A percentile compares a stretch with the other conserved stretches of the same genome.
phyloP scores from a whole-genome alignment of 345 rosid genomes.

The Citrus maxima region DNA sequence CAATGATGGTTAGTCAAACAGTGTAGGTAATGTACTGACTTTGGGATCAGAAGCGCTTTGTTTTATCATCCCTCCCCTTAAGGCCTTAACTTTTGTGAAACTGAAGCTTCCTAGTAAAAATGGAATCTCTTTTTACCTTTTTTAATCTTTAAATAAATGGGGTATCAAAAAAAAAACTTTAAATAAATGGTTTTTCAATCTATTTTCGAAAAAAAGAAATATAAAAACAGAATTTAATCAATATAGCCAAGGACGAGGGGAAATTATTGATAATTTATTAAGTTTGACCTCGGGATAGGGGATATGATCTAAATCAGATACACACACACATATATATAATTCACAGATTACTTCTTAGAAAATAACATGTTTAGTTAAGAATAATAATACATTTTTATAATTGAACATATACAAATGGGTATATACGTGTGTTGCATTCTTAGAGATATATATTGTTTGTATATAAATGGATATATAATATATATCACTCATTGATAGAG shows the following conservation, averaged over 20 bases:
- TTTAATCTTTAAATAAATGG: background rate
- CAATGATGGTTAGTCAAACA: background rate
- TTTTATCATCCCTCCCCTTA: background rate
- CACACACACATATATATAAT: background rate
- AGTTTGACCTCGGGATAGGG: background rate
- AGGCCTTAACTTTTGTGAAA: conserved; percentile 5
- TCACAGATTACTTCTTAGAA: background rate
- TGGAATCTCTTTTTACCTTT: background rate
- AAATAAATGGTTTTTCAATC: background rate
- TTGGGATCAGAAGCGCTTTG: background rate
- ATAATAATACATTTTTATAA: too few relatives aligned
- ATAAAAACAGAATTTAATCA: background rate
- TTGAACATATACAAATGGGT: too few relatives aligned
- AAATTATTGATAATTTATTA: background rate
- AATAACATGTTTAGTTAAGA: too few relatives aligned
- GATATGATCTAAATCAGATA: background rate
- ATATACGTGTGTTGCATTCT: too few relatives aligned
- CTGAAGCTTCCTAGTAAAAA: conserved; percentile 9
- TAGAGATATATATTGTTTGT: too few relatives aligned
- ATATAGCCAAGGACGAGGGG: background rate
- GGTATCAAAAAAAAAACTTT: too few relatives aligned
- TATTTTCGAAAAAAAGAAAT: background rate
- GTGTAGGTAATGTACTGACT: background rate
- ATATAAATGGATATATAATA: too few relatives aligned
- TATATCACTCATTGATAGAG: too few relatives aligned